Conservation (phyloP, 495 filamentous ascomycete genomes). For the Penicillium alfredii region DNA sequence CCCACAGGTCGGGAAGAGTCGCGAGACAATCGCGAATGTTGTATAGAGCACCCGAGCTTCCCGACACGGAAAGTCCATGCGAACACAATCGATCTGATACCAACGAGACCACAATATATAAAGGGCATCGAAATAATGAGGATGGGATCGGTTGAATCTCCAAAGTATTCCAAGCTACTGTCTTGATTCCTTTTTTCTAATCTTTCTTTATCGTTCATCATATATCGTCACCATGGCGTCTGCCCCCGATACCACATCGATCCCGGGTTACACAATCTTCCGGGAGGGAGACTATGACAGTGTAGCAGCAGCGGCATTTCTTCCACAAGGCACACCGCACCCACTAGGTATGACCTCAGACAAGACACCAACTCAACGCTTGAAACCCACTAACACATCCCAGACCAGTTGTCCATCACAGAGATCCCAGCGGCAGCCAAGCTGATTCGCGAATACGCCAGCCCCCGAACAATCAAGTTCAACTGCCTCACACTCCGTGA, state of each 20-base stretch:
- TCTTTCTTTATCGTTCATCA: not conserved
- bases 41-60: not conserved
- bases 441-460: constrained; percentile 29
- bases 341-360: constrained; percentile 22
- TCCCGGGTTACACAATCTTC: constrained; percentile 34
- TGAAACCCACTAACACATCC: no score
- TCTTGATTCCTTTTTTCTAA: not conserved
- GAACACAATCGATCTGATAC: not conserved
- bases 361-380: constrained; percentile 1
- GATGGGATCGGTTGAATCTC: not conserved
- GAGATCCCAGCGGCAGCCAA: constrained; percentile 29
- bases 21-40: not conserved
- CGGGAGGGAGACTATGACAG: constrained; percentile 32
- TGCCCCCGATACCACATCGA: constrained; percentile 31
- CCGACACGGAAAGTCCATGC: not conserved
- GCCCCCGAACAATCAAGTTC: constrained; percentile 53
- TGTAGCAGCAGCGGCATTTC: constrained; percentile 27
- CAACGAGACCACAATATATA: not conserved
- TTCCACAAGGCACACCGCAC: constrained; percentile 24
- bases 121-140: not conserved
- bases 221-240: constrained; percentile 23
- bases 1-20: not conserved
- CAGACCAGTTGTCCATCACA: constrained; percentile 30
- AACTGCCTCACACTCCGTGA: constrained; percentile 80
- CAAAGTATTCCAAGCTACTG: not conserved